Evolutionary conservation across 768 basidiomycete species (phyloP).

Genomic region (Russula brevipes): DNA sequence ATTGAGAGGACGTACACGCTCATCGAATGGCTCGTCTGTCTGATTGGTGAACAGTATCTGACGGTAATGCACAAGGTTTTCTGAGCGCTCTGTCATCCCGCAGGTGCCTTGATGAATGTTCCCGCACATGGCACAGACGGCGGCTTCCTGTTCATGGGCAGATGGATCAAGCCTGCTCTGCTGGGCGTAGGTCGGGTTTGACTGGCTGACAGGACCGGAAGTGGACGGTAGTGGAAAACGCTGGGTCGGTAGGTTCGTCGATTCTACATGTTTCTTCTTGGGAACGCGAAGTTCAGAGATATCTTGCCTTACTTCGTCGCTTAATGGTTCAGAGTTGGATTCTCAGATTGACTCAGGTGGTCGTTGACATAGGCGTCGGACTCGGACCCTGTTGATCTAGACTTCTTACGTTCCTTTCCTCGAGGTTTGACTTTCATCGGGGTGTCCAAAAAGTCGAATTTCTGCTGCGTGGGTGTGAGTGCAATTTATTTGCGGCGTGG

Average conservation of each 20-base stretch:
- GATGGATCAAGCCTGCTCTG: neutral
- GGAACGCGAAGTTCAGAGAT: neutral
- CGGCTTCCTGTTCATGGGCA: constrained; percentile 18
- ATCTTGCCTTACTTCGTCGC: neutral
- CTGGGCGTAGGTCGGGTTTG: neutral
- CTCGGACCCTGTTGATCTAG: constrained; percentile 34
- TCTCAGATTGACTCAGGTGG: constrained; percentile 10
- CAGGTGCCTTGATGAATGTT: constrained; percentile 40
- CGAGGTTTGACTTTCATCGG: constrained; percentile 35
- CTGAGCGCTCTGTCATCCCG: constrained; percentile 58
- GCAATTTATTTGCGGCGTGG: neutral
- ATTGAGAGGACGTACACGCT: constrained; percentile 43
- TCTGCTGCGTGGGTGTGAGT: constrained; percentile 26
- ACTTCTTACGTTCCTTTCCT: constrained; percentile 32
- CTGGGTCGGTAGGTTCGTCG: neutral
- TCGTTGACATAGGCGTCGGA: constrained; percentile 38
- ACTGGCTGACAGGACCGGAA: neutral
- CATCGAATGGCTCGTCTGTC: constrained; percentile 62
- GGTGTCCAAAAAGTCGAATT: constrained; percentile 34
- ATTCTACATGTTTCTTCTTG: neutral
- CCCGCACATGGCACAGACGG: constrained; percentile 60
- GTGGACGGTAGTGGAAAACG: neutral
- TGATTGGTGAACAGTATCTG: constrained; percentile 57
- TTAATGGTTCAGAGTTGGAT: constrained; percentile 5
- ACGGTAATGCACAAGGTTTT: constrained; percentile 65